A percentile compares a stretch with the other conserved stretches of the same genome.
phyloP scores from a whole-genome alignment of 2,329 filamentous ascomycete species.

The Teratosphaeria gauchensis region DNA sequence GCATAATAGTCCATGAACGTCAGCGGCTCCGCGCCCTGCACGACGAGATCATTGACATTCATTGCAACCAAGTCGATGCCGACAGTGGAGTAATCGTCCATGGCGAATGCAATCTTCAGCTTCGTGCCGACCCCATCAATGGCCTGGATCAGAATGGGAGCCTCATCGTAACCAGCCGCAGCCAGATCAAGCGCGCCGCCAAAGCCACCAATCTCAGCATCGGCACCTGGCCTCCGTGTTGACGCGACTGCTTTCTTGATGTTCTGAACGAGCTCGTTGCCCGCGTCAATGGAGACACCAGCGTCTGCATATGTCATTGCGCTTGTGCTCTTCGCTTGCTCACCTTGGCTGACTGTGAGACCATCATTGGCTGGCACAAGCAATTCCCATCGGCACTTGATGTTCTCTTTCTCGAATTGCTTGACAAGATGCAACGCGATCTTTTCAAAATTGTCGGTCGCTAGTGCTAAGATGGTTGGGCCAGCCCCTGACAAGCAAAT shows the following conservation, averaged over 20 bases:
- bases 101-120: constrained; percentile 85
- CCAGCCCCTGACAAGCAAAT: constrained; percentile 93
- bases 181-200: constrained; percentile 77
- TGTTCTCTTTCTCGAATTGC: constrained; percentile 60
- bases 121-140: constrained; percentile 97
- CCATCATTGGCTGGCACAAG: constrained; percentile 76
- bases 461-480: constrained; percentile 86
- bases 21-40: constrained; percentile 87
- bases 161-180: constrained; percentile 60
- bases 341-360: constrained; percentile 31
- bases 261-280: constrained; percentile 81
- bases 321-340: constrained; percentile 7
- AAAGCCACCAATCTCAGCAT: constrained; percentile 91
- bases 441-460: constrained; percentile 77
- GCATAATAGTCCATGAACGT: constrained; percentile 99
- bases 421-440: constrained; percentile 65
- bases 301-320: constrained; percentile 79
- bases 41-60: constrained; percentile 97
- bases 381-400: constrained; percentile 77
- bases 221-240: constrained; percentile 75
- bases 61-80: constrained; percentile 96
- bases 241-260: constrained; percentile 87
- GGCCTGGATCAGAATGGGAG: constrained; percentile 79
- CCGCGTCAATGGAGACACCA: constrained; percentile 88
- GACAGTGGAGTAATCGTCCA: constrained; percentile 85